Base-by-base conservation (phyloP, 129 eudicot species). In the Flaveria ramosissima region DNA sequence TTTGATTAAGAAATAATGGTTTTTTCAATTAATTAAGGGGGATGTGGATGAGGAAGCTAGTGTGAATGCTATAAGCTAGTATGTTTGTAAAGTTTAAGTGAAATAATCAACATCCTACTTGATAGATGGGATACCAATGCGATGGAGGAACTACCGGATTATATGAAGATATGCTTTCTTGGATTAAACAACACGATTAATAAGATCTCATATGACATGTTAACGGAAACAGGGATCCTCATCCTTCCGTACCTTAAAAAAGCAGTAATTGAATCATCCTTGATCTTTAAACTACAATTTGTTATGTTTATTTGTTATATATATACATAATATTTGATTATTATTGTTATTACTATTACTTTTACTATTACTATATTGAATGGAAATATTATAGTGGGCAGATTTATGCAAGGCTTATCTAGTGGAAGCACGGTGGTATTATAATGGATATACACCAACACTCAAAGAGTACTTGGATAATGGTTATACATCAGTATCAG, bases 131-230 rank as follows among this genome's bases (percentile, higher is more conserved):
- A 65, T 36, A 65, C n/a, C 24, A 7, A 65, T 16, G 45, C 14
- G 45, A 6, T 32, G 2, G 48, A 65, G 1, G 47, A 30, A 36
- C 47, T 65, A 19, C 70, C 70, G 2, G 23, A 65, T 65, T 65
- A 65, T 65, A 65, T 64, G 70, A 64, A 64, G 70, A 64, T 64
- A 30, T 30, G 70, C 1, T 65, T 65, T 6, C 70, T 65, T 16
- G 70, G 70, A 65, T 65, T 30, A 11, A 15, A 65, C 46, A 65
- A 65, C 70, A 27, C 48, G 46, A 32, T 65, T 3, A 65, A 65
- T 15, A 24, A 65, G 70, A 30, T 36, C 21, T 2, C 70, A 15
- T 65, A 32, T 32, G 16, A 65, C 21, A 65, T 20, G 7, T 30
- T 65, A 11, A 7, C 13, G 2, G 14, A 65, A 20, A 65, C 70